phyloP scores from a whole-genome alignment of 2,329 filamentous ascomycete species.

The Chalaropsis thielavioides region DNA sequence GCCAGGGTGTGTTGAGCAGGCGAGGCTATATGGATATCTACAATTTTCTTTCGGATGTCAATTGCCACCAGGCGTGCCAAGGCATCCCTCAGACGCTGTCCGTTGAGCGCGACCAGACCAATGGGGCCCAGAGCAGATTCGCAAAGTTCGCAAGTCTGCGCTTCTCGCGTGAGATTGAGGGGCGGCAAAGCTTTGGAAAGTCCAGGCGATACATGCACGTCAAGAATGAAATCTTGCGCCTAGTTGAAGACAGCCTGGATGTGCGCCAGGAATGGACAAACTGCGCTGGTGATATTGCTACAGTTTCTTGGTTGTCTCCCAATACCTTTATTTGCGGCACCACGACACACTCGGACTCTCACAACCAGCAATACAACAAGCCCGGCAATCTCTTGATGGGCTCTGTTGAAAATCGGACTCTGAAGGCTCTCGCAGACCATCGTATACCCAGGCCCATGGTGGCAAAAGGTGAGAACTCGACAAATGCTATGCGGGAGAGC shows the following conservation, averaged over 20 bases:
- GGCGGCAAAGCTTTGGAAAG: slow-evolving; percentile 30
- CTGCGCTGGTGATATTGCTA: slow-evolving; percentile 46
- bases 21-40: slow-evolving; percentile 25
- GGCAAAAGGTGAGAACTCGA: slow-evolving; percentile 39
- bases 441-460: slow-evolving; percentile 41
- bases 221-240: slow-evolving; percentile 30
- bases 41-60: slow-evolving; percentile 28
- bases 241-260: slow-evolving; percentile 38
- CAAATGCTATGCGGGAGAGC: slow-evolving; percentile 40
- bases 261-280: slow-evolving; percentile 42
- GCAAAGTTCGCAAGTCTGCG: slow-evolving; percentile 30
- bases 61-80: slow-evolving; percentile 22
- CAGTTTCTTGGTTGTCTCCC: slow-evolving; percentile 42
- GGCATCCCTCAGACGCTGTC: background rate
- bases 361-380: slow-evolving; percentile 54
- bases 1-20: slow-evolving; percentile 19
- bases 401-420: slow-evolving; percentile 30
- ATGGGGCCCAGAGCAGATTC: slow-evolving; percentile 19
- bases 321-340: slow-evolving; percentile 46
- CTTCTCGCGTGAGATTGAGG: slow-evolving; percentile 35
- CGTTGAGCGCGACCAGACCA: slow-evolving; percentile 22
- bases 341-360: slow-evolving; percentile 45
- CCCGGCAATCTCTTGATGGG: slow-evolving; percentile 47
- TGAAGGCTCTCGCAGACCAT: slow-evolving; percentile 42
- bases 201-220: slow-evolving; percentile 32